These are phyloP conservation scores for Globisporangium polare DNA, from an alignment of 352 stramenopile genomes.

Conservation along the genomic window DNA sequence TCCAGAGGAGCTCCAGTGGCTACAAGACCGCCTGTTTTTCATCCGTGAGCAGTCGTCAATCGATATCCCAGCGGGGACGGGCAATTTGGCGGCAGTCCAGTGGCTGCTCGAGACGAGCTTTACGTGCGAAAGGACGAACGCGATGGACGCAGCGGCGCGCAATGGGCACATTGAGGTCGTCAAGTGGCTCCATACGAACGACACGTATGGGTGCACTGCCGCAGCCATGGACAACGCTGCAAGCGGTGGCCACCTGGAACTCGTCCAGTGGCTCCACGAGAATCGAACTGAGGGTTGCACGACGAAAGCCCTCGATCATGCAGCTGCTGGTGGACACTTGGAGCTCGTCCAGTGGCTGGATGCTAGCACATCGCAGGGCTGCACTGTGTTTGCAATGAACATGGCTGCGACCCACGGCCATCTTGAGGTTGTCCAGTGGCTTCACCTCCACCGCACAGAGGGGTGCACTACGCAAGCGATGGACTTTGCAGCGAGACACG, in stretches of 20 bases:
- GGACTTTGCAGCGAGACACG: conserved; percentile 26
- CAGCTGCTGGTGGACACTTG: neutral
- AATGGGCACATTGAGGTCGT: neutral
- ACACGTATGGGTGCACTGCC: neutral
- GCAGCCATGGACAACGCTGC: neutral
- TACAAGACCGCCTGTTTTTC: neutral
- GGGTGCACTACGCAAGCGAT: conserved; percentile 16
- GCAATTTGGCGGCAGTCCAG: neutral
- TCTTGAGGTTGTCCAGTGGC: neutral
- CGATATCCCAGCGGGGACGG: neutral
- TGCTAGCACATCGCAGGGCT: neutral
- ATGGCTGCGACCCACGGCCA: neutral
- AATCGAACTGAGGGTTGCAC: conserved; percentile 8
- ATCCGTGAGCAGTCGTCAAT: neutral
- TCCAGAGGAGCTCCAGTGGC: neutral
- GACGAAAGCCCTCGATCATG: neutral
- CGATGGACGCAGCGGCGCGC: neutral
- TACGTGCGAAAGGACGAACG: neutral
- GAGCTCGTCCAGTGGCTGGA: neutral
- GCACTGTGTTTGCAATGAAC: neutral
- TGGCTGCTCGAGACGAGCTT: neutral
- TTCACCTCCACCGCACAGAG: neutral
- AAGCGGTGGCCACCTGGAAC: neutral
- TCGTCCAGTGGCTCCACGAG: conserved; percentile 3
- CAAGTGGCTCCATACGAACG: neutral